Evolutionary conservation across 495 filamentous ascomycete genomes (phyloP), one percentile per base, ranked within the genome.

Genomic region (Annulohypoxylon bovei): DNA sequence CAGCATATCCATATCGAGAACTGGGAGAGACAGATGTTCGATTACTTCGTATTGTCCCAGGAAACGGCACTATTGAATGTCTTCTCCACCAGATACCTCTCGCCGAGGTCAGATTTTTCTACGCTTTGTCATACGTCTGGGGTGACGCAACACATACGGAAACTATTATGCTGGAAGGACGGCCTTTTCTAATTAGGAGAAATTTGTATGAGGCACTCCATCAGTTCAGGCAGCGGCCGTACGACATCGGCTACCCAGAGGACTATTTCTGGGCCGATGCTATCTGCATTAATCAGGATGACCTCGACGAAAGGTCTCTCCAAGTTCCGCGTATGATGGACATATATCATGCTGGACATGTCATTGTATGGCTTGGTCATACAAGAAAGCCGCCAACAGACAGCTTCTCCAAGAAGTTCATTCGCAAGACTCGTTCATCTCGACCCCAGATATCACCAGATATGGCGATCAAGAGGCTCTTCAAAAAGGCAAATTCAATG

Each of bases 41-140:
- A 44, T 35, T 74, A 1, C 53, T 74, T 9, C 44, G 57, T 3
- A 74, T 74, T 30, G 9, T 71, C 37, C 62, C 67, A 7, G 71
- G 63, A 28, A 55, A 53, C 0, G 71, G 32, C 9, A 42, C 5
- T 0, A 54, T 74, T 1, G 62, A 70, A 16, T 74, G 71, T 30
- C 20, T 40, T 14, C 62, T 74, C 33, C 44, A 67, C 9, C 66
- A 74, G 16, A 55, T 74, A 8, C 62, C 66, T 54, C 11, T 71
- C 3, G 40, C 35, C 25, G 32, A 50, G 12, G 42, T n/a, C 1
- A 44, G 11, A 1, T 20, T 0, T 32, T 75, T 67, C 53, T 44
- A 44, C 23, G 28, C 69, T 16, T 50, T 75, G 39, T 75, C 72
- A 30, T 75, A 75, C 16, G 72, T 75, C 6, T 75, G 72, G 72